Evolutionary conservation across 75 land plant species (phyloP), one percentile per base, ranked within the genome.

Genomic region (Sequoia sempervirens): DNA sequence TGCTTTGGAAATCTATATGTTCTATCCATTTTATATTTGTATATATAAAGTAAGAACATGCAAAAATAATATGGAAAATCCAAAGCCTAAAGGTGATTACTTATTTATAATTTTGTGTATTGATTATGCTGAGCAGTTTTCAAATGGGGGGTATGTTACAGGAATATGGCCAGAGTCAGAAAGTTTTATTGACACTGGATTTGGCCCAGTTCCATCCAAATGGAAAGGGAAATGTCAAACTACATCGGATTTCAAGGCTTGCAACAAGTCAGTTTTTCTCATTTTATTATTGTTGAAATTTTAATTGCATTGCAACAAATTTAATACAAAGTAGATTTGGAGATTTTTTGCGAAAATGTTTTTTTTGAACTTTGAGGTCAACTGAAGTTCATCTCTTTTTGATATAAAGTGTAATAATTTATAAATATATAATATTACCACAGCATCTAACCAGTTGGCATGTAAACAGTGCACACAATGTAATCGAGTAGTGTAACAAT

Each of bases 121-220:
- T 26, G 28, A 64, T 23, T 64, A 23, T 20, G n/a, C n/a, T 64
- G 32, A 70, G n/a, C 11, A 78, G 12, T 15, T 75, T 78, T 26
- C 4, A 26, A 20, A 10, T 23, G 30, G 18, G 23, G 30, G 15
- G 4, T 6, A 32, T 68, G 10, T 40, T 64, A 26, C 78, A 83
- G 90, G 90, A 36, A 88, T 87, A 52, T 89, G 88, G 89, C 90
- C 84, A 2, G 89, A 89, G 47, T 79, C 86, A 15, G 82, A 84
- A 58, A 89, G 86, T 81, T 89, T 87, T 80, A 56, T 70, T 23
- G 90, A 87, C 26, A 13, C 1, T 12, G 79, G 73, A 38, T 58
- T 87, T 23, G 83, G 81, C 6, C 89, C 86, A 72, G 38, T 84
- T 72, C 90, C 90, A 20, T 37, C 68, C 32, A 80, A 83, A 61